Evolutionary conservation across 257 asterid species (phyloP).

Genomic region (Henckelia pumila): DNA sequence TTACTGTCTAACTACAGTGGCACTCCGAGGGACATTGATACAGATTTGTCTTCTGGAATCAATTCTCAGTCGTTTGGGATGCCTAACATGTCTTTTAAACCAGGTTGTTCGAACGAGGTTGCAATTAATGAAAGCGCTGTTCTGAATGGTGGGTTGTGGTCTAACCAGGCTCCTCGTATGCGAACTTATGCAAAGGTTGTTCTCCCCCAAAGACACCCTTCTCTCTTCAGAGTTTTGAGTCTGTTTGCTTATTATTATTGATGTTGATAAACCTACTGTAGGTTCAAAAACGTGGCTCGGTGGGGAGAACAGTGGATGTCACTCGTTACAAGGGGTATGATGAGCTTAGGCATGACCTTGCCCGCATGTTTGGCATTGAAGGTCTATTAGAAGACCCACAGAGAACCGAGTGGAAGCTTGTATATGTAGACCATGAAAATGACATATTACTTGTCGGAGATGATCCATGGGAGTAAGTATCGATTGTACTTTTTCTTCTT

Average conservation of each 20-base stretch:
- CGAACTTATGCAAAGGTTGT: slow-evolving; percentile 87
- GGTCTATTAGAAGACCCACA: slow-evolving; percentile 90
- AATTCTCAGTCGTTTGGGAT: slow-evolving; percentile 70
- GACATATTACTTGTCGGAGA: slow-evolving; percentile 85
- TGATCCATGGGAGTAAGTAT: slow-evolving; percentile 88
- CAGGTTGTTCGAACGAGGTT: slow-evolving; percentile 70
- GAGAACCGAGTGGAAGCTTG: slow-evolving; percentile 88
- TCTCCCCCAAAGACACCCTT: slow-evolving; percentile 23
- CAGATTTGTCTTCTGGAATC: slow-evolving; percentile 75
- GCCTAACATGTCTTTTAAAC: slow-evolving; percentile 61
- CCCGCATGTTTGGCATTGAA: slow-evolving; percentile 92
- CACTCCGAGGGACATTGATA: slow-evolving; percentile 68
- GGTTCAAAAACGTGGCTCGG: slow-evolving; percentile 99
- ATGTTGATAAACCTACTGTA: slow-evolving; percentile 30
- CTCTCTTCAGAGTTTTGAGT: neutral
- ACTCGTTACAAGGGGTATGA: slow-evolving; percentile 78
- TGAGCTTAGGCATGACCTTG: slow-evolving; percentile 90
- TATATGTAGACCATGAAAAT: slow-evolving; percentile 80
- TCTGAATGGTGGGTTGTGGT: slow-evolving; percentile 66
- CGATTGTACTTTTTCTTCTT: neutral
- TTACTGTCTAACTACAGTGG: slow-evolving; percentile 65
- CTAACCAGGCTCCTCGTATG: slow-evolving; percentile 89
- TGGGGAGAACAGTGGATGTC: slow-evolving; percentile 91
- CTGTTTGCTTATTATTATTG: neutral
- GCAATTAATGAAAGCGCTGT: slow-evolving; percentile 58